These are phyloP conservation scores for Daldinia decipiens DNA, from an alignment of 495 filamentous ascomycete species.

Conservation along the genomic window DNA sequence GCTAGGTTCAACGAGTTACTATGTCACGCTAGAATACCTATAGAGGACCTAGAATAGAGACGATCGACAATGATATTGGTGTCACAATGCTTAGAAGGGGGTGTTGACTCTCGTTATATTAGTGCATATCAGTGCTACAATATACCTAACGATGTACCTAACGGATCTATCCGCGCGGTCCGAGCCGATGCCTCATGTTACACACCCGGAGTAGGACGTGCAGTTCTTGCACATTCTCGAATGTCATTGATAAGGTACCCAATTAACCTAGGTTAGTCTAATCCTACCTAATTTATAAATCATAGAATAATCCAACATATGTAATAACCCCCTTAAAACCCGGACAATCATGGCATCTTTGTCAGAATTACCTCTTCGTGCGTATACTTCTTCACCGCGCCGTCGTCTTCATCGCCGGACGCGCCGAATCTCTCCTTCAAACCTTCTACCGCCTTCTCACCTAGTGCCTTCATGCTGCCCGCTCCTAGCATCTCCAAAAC, in stretches of 20 bases:
- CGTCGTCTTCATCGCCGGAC: not conserved
- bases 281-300: too few relatives aligned
- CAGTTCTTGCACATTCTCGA: too few relatives aligned
- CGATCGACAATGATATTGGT: not conserved
- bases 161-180: not conserved
- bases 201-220: not conserved
- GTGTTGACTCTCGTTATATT: not conserved
- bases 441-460: not conserved
- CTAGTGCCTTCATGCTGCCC: not conserved
- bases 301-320: too few relatives aligned
- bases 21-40: slow-evolving; percentile 13
- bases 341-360: not conserved
- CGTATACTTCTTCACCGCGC: not conserved
- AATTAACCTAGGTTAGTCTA: too few relatives aligned
- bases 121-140: too few relatives aligned
- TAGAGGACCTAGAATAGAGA: not conserved
- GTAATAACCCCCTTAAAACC: too few relatives aligned
- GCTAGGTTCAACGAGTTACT: not conserved
- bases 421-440: not conserved
- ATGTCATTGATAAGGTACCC: too few relatives aligned
- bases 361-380: slow-evolving; percentile 2
- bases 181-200: not conserved
- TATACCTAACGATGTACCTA: too few relatives aligned
- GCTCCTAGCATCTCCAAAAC: slow-evolving; percentile 8
- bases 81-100: not conserved